A percentile compares a stretch with the other conserved stretches of the same genome.
Conservation (phyloP, 768 basidiomycete species). For the Termitomyces sp. region DNA sequence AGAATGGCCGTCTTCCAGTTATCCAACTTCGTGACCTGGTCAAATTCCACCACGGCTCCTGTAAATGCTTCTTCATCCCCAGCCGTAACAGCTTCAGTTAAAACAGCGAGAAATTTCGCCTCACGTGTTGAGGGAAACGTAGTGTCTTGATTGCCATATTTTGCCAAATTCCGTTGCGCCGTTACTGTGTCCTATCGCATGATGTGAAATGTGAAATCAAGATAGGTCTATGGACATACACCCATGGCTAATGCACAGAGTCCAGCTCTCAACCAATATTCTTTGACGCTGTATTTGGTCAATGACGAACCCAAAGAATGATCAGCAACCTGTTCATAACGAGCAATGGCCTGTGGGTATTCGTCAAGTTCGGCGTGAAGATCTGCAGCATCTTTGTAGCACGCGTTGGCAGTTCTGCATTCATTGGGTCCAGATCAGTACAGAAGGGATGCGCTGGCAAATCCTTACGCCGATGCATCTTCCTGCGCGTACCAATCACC, state of each 20-base stretch:
- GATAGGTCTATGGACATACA: conserved; percentile 43
- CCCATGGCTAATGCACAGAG: conserved; percentile 87
- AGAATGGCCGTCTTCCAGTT: conserved; percentile 94
- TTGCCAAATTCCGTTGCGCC: conserved; percentile 72
- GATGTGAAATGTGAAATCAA: background rate
- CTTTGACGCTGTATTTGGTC: conserved; percentile 99
- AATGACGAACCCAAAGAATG: conserved; percentile 76
- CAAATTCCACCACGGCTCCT: conserved; percentile 84
- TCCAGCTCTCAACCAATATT: conserved; percentile 88
- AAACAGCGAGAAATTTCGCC: conserved; percentile 77
- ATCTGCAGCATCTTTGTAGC: conserved; percentile 96
- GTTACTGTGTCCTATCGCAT: conserved; percentile 73
- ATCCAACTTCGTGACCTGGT: conserved; percentile 89
- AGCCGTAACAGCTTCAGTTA: conserved; percentile 67
- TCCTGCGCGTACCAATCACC: conserved; percentile 98
- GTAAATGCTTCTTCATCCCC: conserved; percentile 64
- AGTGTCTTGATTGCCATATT: conserved; percentile 79
- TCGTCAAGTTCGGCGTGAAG: conserved; percentile 87
- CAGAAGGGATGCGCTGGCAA: background rate
- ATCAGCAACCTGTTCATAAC: conserved; percentile 88
- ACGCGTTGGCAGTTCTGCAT: conserved; percentile 87
- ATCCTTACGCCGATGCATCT: conserved; percentile 87
- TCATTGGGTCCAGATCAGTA: background rate
- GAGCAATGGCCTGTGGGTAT: conserved; percentile 79
- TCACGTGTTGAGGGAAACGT: conserved; percentile 89